Base-by-base conservation (phyloP, 345 rosid species). In the Rhizophora mangle region DNA sequence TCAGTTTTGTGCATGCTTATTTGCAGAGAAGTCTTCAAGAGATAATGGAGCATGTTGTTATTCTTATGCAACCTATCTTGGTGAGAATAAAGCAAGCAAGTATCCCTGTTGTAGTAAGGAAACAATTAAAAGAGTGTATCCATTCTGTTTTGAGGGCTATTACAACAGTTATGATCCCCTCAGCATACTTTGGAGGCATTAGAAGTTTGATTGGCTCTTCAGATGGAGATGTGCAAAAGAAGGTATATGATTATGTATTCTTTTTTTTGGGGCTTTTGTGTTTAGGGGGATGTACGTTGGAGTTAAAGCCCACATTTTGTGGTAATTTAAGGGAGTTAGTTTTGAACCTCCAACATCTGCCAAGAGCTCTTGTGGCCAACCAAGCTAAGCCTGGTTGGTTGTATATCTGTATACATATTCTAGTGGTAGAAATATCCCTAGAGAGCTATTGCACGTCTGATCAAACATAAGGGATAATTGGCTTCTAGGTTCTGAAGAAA, bases 41-140 rank as follows among this genome's bases (percentile, higher is more conserved):
- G 73, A 83, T 95, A 46, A 78, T 95, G 96, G 87, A 82, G 83
- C 87, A 84, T 69, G 81, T 85, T 76, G 86, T 92, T 71, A 55
- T 58, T 75, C 76, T 84, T 72, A 72, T 76, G 51, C 91, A 85
- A 81, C 68, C 76, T 67, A 68, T 80, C 62, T 91, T 89, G 73
- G 70, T 70, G 15, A 79, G 74, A 67, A 82, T 75, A 77, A 89
- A 85, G 79, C 76, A 81, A 78, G 70, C 74, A 51, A 68, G 64
- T 65, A 62, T 72, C 69, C 74, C 83, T 68, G 64, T 70, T 80
- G 71, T 72, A 31, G 62, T 79, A 54, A 81, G 80, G 79, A 89
- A 85, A 74, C 83, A 81, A 62, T 75, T 95, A 52, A 90, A 80
- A 81, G 85, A 78, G 59, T 63, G 74, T 69, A 76, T 84, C 74